Percentiles rank a stretch among this genome's conserved stretches.
Evolutionary conservation across 2,329 filamentous ascomycete species (phyloP).

Genomic region (Didymosphaeria variabile): DNA sequence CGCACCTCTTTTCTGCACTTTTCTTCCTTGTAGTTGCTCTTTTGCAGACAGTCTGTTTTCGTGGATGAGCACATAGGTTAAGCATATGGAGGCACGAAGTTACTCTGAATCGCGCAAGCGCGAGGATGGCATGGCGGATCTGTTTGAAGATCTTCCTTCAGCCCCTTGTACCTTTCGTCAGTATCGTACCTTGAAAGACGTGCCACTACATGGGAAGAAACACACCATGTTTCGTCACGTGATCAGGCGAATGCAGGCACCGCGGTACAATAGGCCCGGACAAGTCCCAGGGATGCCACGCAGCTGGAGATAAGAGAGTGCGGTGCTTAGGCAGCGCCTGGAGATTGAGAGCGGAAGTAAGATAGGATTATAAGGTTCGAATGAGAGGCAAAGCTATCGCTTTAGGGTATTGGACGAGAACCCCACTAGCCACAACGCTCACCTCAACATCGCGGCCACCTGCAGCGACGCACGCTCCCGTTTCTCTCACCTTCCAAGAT

Average conservation of each 20-base stretch:
- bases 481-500: slow-evolving; percentile 24
- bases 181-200: not conserved
- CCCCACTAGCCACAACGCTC: slow-evolving; percentile 38
- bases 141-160: slow-evolving; percentile 75
- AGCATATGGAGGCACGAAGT: slow-evolving; percentile 12
- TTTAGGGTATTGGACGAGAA: slow-evolving; percentile 5
- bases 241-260: slow-evolving; percentile 17
- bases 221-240: slow-evolving; percentile 39
- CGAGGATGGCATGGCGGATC: slow-evolving; percentile 86
- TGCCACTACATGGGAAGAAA: slow-evolving; percentile 36
- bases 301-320: slow-evolving; percentile 1
- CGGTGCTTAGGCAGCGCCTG: not conserved
- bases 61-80: slow-evolving; percentile 15
- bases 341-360: not conserved
- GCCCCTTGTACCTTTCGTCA: slow-evolving; percentile 45
- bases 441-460: slow-evolving; percentile 31
- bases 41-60: slow-evolving; percentile 77
- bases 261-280: not conserved
- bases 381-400: not conserved
- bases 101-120: slow-evolving; percentile 92
- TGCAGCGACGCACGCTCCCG: slow-evolving; percentile 17
- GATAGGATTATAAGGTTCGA: not conserved
- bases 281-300: not conserved
- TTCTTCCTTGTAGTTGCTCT: slow-evolving; percentile 84
- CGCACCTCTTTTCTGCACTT: slow-evolving; percentile 72